These are phyloP conservation scores for Candida krabiensis DNA, from an alignment of 805 yeast species.

Conservation along the genomic window DNA sequence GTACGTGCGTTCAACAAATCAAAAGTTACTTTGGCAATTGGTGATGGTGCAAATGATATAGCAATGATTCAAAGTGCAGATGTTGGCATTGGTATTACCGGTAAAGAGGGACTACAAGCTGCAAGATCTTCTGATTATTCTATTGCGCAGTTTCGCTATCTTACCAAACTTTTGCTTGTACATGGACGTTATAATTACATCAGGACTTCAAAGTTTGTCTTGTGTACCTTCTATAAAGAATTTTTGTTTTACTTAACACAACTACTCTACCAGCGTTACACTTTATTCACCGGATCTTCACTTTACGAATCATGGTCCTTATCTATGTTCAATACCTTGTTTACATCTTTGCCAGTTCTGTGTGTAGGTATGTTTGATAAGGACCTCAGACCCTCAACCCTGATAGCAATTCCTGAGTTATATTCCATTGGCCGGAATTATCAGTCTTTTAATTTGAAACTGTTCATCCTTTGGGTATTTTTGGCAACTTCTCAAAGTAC, in stretches of 20 bases:
- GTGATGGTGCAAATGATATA: constrained; percentile 99
- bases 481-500: constrained; percentile 74
- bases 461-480: constrained; percentile 77
- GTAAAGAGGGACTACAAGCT: constrained; percentile 95
- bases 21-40: constrained; percentile 90
- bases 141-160: constrained; percentile 87
- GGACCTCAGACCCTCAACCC: constrained; percentile 84
- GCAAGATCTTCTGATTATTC: constrained; percentile 94
- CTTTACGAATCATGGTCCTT: constrained; percentile 94
- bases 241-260: constrained; percentile 87
- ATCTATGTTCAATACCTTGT: constrained; percentile 94
- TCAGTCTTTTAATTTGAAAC: constrained; percentile 66
- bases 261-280: constrained; percentile 78
- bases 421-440: constrained; percentile 75
- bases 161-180: constrained; percentile 79
- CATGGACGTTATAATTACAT: constrained; percentile 96
- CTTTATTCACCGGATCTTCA: constrained; percentile 90
- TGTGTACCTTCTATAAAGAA: constrained; percentile 95
- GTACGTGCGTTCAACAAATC: constrained; percentile 69
- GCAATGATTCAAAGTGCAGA: constrained; percentile 99
- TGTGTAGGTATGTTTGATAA: constrained; percentile 95
- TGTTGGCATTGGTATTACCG: constrained; percentile 96
- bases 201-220: constrained; percentile 86
- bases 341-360: constrained; percentile 88
- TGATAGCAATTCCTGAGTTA: constrained; percentile 88